Percentiles rank a stretch among this genome's conserved stretches.
phyloP scores from a whole-genome alignment of 768 basidiomycete genomes.

The Tricholoma hemisulphureum region DNA sequence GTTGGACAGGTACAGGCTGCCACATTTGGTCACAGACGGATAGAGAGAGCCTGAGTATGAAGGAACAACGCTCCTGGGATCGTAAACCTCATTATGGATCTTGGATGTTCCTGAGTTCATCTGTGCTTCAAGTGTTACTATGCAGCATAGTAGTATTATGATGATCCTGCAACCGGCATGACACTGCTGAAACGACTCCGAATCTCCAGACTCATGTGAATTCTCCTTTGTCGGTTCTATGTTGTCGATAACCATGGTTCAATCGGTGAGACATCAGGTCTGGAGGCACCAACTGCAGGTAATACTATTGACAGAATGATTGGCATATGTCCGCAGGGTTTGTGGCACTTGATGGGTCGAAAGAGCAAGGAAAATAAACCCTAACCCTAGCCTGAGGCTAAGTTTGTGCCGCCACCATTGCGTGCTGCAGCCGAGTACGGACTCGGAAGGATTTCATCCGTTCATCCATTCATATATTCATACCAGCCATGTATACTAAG shows the following conservation, averaged over 20 bases:
- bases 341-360: no score
- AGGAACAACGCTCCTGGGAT: background rate
- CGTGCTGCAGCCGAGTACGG: no score
- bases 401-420: conserved; percentile 2
- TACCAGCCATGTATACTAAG: background rate
- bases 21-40: background rate
- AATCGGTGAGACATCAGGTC: no score
- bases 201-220: no score
- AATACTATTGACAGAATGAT: no score
- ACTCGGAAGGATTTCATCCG: no score
- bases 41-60: background rate
- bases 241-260: no score
- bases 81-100: background rate
- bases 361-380: conserved; percentile 1
- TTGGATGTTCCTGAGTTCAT: background rate
- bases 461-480: background rate
- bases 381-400: conserved; percentile 21
- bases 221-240: no score
- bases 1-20: background rate
- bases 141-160: no score
- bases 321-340: no score
- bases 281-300: no score
- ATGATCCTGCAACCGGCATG: background rate
- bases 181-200: background rate
- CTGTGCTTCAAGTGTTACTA: no score